Percentiles rank a stretch among this genome's conserved stretches.
These are phyloP conservation scores for Vishniacozyma victoriae DNA, from an alignment of 768 basidiomycete species.

Conservation along the genomic window DNA sequence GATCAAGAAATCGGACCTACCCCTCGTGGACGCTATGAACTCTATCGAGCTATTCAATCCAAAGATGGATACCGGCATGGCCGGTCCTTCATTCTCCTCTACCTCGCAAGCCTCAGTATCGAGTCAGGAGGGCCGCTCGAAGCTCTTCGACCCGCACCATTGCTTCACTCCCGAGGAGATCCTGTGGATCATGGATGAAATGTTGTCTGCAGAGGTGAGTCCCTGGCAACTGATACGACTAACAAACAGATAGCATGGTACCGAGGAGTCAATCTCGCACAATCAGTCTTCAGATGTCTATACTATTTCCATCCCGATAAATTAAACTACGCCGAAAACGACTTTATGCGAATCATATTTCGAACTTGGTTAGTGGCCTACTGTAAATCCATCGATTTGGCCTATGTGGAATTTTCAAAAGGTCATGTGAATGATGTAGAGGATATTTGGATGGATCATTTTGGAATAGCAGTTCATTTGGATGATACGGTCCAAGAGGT, in stretches of 20 bases:
- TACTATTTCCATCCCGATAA: slow-evolving; percentile 62
- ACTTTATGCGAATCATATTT: slow-evolving; percentile 65
- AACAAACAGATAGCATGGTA: slow-evolving; percentile 75
- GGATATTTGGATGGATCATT: slow-evolving; percentile 73
- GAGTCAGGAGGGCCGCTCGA: too few relatives aligned
- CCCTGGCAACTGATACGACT: background rate
- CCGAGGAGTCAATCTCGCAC: slow-evolving; percentile 72
- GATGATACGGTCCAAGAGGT: slow-evolving; percentile 56
- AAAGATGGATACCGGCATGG: slow-evolving; percentile 75
- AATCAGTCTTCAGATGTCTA: slow-evolving; percentile 74
- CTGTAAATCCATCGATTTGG: slow-evolving; percentile 73
- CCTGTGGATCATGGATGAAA: slow-evolving; percentile 79
- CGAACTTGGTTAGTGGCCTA: slow-evolving; percentile 62
- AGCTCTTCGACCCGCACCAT: slow-evolving; percentile 64
- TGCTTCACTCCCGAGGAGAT: slow-evolving; percentile 70
- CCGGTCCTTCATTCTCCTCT: background rate
- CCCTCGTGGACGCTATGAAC: slow-evolving; percentile 85
- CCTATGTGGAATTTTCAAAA: slow-evolving; percentile 74
- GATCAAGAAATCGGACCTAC: slow-evolving; percentile 63
- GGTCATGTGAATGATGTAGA: slow-evolving; percentile 65
- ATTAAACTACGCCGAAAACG: slow-evolving; percentile 38
- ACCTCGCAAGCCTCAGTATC: background rate
- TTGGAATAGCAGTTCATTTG: slow-evolving; percentile 70
- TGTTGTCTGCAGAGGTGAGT: slow-evolving; percentile 66
- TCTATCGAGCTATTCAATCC: slow-evolving; percentile 83